A percentile compares a stretch with the other conserved stretches of the same genome.
Evolutionary conservation across 169 alveolate genomes (phyloP).

Genomic region (Plasmodium billcollinsi): DNA sequence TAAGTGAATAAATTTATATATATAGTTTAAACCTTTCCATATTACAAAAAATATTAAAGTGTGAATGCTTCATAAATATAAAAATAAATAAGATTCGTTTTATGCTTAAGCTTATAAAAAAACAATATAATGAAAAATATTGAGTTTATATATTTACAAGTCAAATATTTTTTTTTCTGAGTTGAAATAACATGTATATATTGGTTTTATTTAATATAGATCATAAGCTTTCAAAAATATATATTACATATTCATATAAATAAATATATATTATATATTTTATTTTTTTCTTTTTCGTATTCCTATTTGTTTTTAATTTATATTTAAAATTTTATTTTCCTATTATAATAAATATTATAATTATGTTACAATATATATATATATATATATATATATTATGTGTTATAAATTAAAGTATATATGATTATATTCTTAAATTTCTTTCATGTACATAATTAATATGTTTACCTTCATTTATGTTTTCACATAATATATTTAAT

Average conservation of each 20-base stretch:
- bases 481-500: not conserved
- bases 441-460: not conserved
- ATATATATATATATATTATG: no score
- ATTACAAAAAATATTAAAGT: no score
- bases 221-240: not conserved
- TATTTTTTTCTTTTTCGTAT: slow-evolving; percentile 3
- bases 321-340: not conserved
- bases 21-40: no score
- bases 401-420: not conserved
- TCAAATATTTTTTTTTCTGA: not conserved
- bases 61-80: no score
- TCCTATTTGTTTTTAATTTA: slow-evolving; percentile 4
- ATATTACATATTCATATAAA: no score
- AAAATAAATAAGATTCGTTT: no score
- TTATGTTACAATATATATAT: no score
- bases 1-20: no score
- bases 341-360: not conserved
- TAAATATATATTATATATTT: not conserved
- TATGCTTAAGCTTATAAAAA: no score
- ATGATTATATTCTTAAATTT: not conserved
- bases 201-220: not conserved
- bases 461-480: not conserved
- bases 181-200: not conserved
- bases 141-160: no score
- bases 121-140: no score